Evolutionary conservation across 2,329 filamentous ascomycete genomes (phyloP), one percentile per base, ranked within the genome.

Genomic region (Calonectria honghensis): DNA sequence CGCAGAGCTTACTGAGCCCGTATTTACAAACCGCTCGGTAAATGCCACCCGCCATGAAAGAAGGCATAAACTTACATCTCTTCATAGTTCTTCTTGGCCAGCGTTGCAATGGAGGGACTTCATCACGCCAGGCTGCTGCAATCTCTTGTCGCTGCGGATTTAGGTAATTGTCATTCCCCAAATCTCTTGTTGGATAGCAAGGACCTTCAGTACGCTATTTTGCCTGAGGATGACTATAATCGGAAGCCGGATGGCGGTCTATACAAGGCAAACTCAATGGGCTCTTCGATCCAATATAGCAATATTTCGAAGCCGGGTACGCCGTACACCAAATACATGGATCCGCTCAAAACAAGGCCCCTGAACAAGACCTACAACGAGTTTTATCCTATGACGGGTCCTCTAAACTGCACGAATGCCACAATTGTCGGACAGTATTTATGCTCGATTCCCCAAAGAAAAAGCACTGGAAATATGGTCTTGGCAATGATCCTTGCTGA

Each of bases 391-490:
- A 32, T 75, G 2, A 76, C 63, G 24, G 76, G 72, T 0, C 41
- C 71, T 0, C 45, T 77, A 0, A n/a, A 14, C 20, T 69, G 51
- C 2, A 37, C 57, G 1, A 66, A 73, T 7, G 37, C 75, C 1
- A 77, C 75, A 0, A 73, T 77, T 4, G 76, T 73, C 10, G 57
- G 64, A 1, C 75, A 73, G 20, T 77, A 76, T 39, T 63, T 77
- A 6, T 77, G 76, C 3, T 75, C 72, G 29, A 59, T 75, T 7
- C 76, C 76, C 1, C 37, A 69, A 27, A 71, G 59, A 20, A 77
- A 77, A 11, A 77, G 70, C 13, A 68, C 54, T 0, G 68, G 75
- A 1, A 57, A 9, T 10, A 61, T 61, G 57, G 35, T 41, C 5
- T 3, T 61, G 35, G 57, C 57, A 27, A 48, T 48, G 4, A n/a